Conservation (phyloP, 2,329 filamentous ascomycete species). For the Amylocarpus encephaloides region DNA sequence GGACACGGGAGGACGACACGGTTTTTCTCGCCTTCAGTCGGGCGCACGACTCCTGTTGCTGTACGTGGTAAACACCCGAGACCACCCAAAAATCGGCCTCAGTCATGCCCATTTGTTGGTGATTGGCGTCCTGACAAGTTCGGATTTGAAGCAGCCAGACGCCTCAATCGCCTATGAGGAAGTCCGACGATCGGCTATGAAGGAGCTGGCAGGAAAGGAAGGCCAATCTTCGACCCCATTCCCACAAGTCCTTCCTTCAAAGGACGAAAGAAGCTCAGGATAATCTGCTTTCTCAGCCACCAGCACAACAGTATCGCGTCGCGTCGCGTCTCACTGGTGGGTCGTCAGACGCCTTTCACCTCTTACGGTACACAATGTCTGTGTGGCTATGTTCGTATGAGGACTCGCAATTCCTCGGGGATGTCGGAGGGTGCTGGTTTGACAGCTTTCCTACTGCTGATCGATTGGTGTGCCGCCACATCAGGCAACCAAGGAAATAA, state of each 20-base stretch:
- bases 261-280: neutral
- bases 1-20: slow-evolving; percentile 1
- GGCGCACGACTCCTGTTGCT: slow-evolving; percentile 13
- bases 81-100: neutral
- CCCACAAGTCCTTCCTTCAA: neutral
- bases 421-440: neutral
- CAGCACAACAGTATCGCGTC: slow-evolving; percentile 7
- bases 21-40: slow-evolving; percentile 1
- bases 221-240: neutral
- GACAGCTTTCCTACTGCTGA: neutral
- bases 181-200: neutral
- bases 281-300: neutral
- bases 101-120: neutral
- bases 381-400: neutral
- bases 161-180: slow-evolving; percentile 2
- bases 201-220: neutral
- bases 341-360: slow-evolving; percentile 14
- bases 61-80: no score
- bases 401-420: neutral
- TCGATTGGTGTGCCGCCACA: neutral
- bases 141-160: slow-evolving; percentile 3
- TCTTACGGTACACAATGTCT: slow-evolving; percentile 7
- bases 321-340: slow-evolving; percentile 16
- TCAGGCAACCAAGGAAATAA: neutral
- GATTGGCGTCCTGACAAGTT: neutral